A percentile compares a stretch with the other conserved stretches of the same genome.
These are phyloP conservation scores for Malus hybrid DNA, from an alignment of 331 rosid species.

Conservation along the genomic window DNA sequence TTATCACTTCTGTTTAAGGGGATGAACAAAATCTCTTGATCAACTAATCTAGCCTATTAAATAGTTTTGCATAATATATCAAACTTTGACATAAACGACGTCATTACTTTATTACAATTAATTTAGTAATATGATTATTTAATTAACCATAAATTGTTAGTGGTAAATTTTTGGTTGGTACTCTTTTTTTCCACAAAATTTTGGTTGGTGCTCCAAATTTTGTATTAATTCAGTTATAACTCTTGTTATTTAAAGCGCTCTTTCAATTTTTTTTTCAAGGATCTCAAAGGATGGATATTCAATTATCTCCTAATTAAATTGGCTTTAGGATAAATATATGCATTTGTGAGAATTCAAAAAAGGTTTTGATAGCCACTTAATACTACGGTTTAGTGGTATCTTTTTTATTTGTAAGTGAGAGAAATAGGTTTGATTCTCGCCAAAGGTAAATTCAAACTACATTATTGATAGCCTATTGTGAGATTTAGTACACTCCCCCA, in stretches of 20 bases:
- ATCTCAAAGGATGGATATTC: slow-evolving; percentile 5
- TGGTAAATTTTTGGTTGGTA: neutral
- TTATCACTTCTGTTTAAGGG: too few species aligned
- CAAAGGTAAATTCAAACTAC: too few species aligned
- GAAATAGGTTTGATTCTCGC: rapidly evolving
- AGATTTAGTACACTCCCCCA: too few species aligned
- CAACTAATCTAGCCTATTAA: neutral
- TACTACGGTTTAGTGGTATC: too few species aligned
- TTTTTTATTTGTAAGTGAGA: too few species aligned
- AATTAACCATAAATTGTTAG: neutral
- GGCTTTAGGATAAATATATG: too few species aligned
- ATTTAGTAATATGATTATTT: neutral
- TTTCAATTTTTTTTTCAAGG: neutral
- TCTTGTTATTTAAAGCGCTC: neutral
- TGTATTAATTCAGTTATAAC: neutral
- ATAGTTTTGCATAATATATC: neutral
- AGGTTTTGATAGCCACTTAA: too few species aligned
- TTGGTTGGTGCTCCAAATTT: neutral
- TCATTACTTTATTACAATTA: neutral
- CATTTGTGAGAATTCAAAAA: too few species aligned
- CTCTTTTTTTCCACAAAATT: too few species aligned
- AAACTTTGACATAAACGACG: neutral
- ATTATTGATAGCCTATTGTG: too few species aligned
- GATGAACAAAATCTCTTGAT: too few species aligned
- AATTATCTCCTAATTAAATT: slow-evolving; percentile 4